A percentile compares a stretch with the other conserved stretches of the same genome.
These are phyloP conservation scores for Anastatica hierochuntica DNA, from an alignment of 345 rosid species.

Conservation along the genomic window DNA sequence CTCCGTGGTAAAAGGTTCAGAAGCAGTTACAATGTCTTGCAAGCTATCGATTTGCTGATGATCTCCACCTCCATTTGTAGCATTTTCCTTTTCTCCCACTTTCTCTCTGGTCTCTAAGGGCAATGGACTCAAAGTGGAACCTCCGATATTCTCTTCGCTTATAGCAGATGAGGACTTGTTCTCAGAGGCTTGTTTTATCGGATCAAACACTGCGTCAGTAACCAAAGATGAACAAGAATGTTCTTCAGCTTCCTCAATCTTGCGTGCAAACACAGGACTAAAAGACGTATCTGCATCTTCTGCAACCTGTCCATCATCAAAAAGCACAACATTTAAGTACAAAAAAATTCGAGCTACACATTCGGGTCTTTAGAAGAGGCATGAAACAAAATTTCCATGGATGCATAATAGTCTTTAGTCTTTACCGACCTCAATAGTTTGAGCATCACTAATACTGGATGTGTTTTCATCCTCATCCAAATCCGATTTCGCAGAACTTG, in stretches of 20 bases:
- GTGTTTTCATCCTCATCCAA: constrained; percentile 19
- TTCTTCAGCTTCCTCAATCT: constrained; percentile 30
- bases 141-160: constrained; percentile 11
- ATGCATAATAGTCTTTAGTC: too few relatives aligned
- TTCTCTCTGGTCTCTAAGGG: constrained; percentile 6
- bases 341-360: too few relatives aligned
- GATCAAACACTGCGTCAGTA: constrained; percentile 25
- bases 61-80: constrained; percentile 25
- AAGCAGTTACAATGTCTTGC: constrained; percentile 12
- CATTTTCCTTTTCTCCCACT: constrained; percentile 6
- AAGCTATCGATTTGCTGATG: constrained; percentile 11
- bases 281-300: constrained; percentile 22
- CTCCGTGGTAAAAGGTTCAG: constrained; percentile 31
- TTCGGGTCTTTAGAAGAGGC: too few relatives aligned
- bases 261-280: constrained; percentile 11
- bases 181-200: constrained; percentile 16
- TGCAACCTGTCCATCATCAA: constrained; percentile 28
- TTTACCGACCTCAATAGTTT: constrained; percentile 27
- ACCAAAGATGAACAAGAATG: constrained; percentile 27
- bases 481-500: constrained; percentile 14
- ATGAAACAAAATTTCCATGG: too few relatives aligned
- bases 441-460: constrained; percentile 22
- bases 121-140: constrained; percentile 6
- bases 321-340: too few relatives aligned
- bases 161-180: constrained; percentile 13